A percentile compares a stretch with the other conserved stretches of the same genome.
Evolutionary conservation across 768 basidiomycete genomes (phyloP).

Genomic region (Phanerodontia chrysosporium): DNA sequence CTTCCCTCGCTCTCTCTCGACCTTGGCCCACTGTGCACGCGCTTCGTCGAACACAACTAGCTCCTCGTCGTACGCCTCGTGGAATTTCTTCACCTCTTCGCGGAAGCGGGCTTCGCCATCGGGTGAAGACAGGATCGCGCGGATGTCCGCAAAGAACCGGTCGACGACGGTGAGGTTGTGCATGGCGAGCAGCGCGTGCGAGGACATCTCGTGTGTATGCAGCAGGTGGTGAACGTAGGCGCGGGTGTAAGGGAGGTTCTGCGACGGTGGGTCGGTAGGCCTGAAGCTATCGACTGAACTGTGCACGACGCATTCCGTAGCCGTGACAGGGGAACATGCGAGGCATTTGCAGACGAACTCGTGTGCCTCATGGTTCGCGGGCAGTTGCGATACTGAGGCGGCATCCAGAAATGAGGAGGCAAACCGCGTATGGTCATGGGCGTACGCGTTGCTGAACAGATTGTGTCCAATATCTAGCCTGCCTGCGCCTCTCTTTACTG

Average conservation of each 20-base stretch:
- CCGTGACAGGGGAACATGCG: conserved; percentile 49
- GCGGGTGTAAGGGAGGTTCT: conserved; percentile 31
- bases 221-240: conserved; percentile 84
- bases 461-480: conserved; percentile 63
- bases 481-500: conserved; percentile 14
- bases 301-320: conserved; percentile 37
- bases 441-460: conserved; percentile 56
- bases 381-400: conserved; percentile 2
- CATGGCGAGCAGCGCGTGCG: conserved; percentile 66
- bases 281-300: conserved; percentile 34
- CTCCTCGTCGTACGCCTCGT: conserved; percentile 44
- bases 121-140: conserved; percentile 29
- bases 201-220: conserved; percentile 88
- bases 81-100: conserved; percentile 49
- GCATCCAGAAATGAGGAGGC: conserved; percentile 37
- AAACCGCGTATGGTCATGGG: conserved; percentile 56
- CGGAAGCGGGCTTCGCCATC: conserved; percentile 26
- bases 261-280: conserved; percentile 25
- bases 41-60: conserved; percentile 49
- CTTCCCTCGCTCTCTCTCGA: conserved; percentile 70
- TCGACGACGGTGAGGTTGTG: conserved; percentile 75
- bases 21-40: conserved; percentile 52
- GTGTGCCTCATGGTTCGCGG: background rate
- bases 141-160: conserved; percentile 57
- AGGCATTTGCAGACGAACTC: conserved; percentile 42